Base-by-base conservation (phyloP, 2,329 filamentous ascomycete genomes). In the Alternaria consortialis region DNA sequence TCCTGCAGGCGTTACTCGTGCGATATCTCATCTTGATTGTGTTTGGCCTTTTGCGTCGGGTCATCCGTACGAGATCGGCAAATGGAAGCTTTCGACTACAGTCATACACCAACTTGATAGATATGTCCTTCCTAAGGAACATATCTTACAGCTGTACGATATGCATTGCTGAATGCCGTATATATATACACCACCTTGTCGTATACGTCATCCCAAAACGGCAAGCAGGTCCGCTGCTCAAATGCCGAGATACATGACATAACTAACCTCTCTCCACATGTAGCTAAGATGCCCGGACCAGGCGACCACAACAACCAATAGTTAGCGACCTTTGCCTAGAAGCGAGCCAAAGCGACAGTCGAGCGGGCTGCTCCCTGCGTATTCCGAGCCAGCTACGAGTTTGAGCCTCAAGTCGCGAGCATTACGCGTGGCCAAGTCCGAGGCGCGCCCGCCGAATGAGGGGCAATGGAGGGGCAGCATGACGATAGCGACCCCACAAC, bases 381-480 rank as follows among this genome's bases (percentile, higher is more conserved):
- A 25, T 25, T 61, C 68, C 69, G 69, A 72, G 62, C 57, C 53
- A 55, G 50, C 39, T 37, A 64, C 72, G 70, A 74, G 62, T 62
- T 69, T 69, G 62, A 67, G 68, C 68, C 70, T 69, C 64, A 67
- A 55, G 61, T 56, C 37, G 71, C 70, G 71, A 72, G 70, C 20
- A 54, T 68, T 29, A 61, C 61, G 72, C 70, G 72, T 69, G 52
- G 42, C 39, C 17, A 61, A 34, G 3, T 52, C 63, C 68, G 69
- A 68, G 48, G 56, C 59, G 65, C 48, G 56, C 53, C 71, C 71
- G 72, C 52, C 34, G 23, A 40, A 40, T 67, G 72, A 74, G 72
- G 71, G 68, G 68, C 68, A 50, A 65, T 66, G 53, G 71, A 71
- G 65, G 66, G 67, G 71, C 66, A 64, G 23, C n/a, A 69, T 71